Base-by-base conservation (phyloP, 257 asterid genomes). In the Fraxinus pennsylvanica region DNA sequence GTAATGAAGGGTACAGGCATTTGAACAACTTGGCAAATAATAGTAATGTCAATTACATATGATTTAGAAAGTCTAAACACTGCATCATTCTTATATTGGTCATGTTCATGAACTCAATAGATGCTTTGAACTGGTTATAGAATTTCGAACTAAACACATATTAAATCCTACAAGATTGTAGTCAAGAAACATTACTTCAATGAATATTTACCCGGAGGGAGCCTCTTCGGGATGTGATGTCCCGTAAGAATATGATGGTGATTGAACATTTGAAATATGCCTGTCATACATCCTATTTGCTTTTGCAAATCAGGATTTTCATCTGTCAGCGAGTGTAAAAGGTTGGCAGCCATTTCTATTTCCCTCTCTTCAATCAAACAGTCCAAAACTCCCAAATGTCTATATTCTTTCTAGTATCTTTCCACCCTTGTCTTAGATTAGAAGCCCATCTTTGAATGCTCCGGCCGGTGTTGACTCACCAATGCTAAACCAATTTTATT, bases 231-330 rank as follows among this genome's bases (percentile, higher is more conserved):
- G 17, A 84, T 77, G 39, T 90, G 93, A 86, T 90, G 80, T 36
- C 88, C 84, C 17, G 91, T 78, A 70, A 91, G 74, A 63, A 88
- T 76, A 70, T 81, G 87, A 19, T 87, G 96, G 3, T 93, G 97
- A 87, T 94, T 97, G 75, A 94, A 94, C 77, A 94, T 38, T 57
- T 94, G 98, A 84, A 92, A 88, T 38, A 94, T 86, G 65, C 98
- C 97, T 5, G 91, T 90, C 94, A 92, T 94, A 84, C 98, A 94
- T 57, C 97, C 98, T n/a, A 92, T 91, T 77, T 94, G 97, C 87
- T 90, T 91, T 78, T 90, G 94, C 87, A 94, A 80, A 79, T 94
- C 97, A 38, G 90, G 85, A 63, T 89, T 88, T 8, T 92, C 98
- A 83, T 94, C 96, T 32, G 93, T 88, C 81, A 94, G 78, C 68